Base-by-base conservation (phyloP, 192 early-diverging fungal species). In the Tieghemiomyces parasiticus region DNA sequence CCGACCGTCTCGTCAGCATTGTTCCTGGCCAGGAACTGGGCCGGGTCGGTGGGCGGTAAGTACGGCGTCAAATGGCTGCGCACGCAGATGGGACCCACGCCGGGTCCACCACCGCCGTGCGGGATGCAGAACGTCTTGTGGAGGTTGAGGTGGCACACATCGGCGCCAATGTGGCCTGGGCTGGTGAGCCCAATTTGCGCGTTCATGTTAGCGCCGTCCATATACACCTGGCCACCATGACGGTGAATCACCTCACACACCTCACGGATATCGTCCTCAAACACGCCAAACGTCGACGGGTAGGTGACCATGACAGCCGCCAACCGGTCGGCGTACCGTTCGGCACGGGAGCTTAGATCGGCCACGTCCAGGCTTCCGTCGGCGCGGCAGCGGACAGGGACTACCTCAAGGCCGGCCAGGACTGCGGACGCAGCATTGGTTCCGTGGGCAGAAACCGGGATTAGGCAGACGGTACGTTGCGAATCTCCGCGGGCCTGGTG, bases 101-200 rank as follows among this genome's bases (percentile, higher is more conserved):
- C 95, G 13, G 95, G 95, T 46, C 95, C 95, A 71, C 95, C 95
- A 52, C 95, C 95, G 68, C 95, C 95, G 68, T 99, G 95, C 6
- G 95, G 95, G 67, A 99, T 97, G 58, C 86, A 92, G 77, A 97
- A 90, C 24, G 95, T 97, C 86, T 99, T 99, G 85, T 99, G 95
- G 72, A 95, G 78, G 83, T 99, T 99, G 74, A 99, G 77, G 69
- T 99, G 95, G 77, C 95, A 99, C 31, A 99, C 95, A 76, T 99
- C 95, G 59, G 93, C 93, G 38, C 95, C 95, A 67, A 97, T 97
- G 60, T 93, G 89, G 35, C 84, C 95, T 54, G 89, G 89, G 47
- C 80, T 87, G 52, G 83, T 86, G 58, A 83, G 78, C 52, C 86
- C 87, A 50, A 89, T 87, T 71, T 91, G 89, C 14, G 87, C 87